These are phyloP conservation scores for Plantago coronopus DNA, from an alignment of 305 asterid species.

Conservation along the genomic window DNA sequence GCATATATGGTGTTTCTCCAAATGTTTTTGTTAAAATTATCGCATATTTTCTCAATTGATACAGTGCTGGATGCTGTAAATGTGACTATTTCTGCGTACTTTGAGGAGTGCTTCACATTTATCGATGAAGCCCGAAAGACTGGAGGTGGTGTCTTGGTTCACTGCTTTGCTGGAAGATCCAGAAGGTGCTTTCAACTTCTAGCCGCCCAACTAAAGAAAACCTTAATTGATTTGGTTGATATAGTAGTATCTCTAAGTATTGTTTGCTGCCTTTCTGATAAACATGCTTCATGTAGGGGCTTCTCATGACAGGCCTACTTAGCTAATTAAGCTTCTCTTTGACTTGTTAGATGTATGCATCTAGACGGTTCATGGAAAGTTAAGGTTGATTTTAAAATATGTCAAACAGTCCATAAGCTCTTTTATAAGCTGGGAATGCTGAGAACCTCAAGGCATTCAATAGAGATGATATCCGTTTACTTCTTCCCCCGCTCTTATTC, in stretches of 20 bases:
- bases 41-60: constrained; percentile 26
- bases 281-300: too few species aligned
- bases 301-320: too few species aligned
- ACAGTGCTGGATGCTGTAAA: constrained; percentile 64
- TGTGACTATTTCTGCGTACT: constrained; percentile 41
- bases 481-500: neutral
- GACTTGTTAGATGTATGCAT: too few species aligned
- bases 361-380: too few species aligned
- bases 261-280: neutral
- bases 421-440: too few species aligned
- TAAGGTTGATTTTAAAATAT: too few species aligned
- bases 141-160: constrained; percentile 72
- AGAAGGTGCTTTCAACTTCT: constrained; percentile 46
- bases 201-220: neutral
- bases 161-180: constrained; percentile 81
- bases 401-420: too few species aligned
- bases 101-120: constrained; percentile 69
- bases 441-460: neutral
- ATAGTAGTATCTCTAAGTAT: constrained; percentile 3
- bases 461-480: neutral
- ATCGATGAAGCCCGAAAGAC: constrained; percentile 63
- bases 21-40: neutral
- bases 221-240: constrained; percentile 1
- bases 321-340: too few species aligned
- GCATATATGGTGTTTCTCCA: constrained; percentile 1